Conservation (phyloP, 345 rosid species). For the Noccaea caerulescens region DNA sequence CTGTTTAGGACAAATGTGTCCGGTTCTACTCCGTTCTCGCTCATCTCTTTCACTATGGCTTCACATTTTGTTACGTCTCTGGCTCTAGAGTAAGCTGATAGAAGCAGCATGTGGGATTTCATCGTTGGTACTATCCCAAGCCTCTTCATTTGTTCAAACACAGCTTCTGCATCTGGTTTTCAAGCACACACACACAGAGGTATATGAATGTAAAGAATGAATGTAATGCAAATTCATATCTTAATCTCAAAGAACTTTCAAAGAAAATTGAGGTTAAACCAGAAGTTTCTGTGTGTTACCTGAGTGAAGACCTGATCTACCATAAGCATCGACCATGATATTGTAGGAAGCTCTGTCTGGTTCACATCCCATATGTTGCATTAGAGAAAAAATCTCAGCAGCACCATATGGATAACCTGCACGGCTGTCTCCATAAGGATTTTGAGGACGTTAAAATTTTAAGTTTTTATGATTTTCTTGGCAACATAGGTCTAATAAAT, state of each 20-base stretch:
- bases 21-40: slow-evolving; percentile 71
- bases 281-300: slow-evolving; percentile 48
- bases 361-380: slow-evolving; percentile 95
- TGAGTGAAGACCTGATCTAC: slow-evolving; percentile 76
- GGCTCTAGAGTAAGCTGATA: slow-evolving; percentile 78
- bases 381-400: slow-evolving; percentile 88
- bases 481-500: slow-evolving; percentile 7
- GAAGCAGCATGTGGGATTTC: slow-evolving; percentile 93
- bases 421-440: slow-evolving; percentile 54
- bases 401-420: slow-evolving; percentile 94
- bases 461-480: slow-evolving; percentile 19
- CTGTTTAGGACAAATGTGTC: slow-evolving; percentile 82
- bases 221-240: not conserved
- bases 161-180: slow-evolving; percentile 67
- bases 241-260: not conserved
- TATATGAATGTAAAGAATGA: not conserved
- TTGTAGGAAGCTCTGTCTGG: slow-evolving; percentile 94
- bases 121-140: slow-evolving; percentile 79
- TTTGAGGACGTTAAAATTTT: slow-evolving; percentile 32
- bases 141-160: slow-evolving; percentile 81
- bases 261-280: not conserved
- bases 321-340: slow-evolving; percentile 95
- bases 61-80: slow-evolving; percentile 74
- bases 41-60: slow-evolving; percentile 69
- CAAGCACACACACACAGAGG: not conserved